Evolutionary conservation across 2,329 filamentous ascomycete species (phyloP).

Genomic region (Alternaria postmessia): DNA sequence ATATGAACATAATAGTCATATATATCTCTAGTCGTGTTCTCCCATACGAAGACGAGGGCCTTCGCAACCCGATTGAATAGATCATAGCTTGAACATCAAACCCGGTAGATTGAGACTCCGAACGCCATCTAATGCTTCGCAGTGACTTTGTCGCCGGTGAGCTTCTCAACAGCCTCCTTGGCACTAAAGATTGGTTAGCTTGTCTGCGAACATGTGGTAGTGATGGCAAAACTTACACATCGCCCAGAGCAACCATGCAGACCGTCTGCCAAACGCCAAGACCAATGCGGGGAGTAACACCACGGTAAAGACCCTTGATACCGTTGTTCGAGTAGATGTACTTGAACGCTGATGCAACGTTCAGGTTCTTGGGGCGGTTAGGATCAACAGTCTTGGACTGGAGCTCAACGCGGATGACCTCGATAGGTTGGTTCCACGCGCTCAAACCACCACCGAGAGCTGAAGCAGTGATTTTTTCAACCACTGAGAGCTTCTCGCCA

Average conservation of each 20-base stretch:
- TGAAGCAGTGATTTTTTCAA: constrained; percentile 89
- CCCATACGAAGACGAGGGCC: constrained; percentile 1
- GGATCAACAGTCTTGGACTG: constrained; percentile 98
- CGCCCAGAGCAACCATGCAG: constrained; percentile 99
- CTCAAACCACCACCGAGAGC: constrained; percentile 90
- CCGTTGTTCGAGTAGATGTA: constrained; percentile 96
- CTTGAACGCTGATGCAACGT: constrained; percentile 78
- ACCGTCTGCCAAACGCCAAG: constrained; percentile 99
- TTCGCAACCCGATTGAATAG: constrained; percentile 7
- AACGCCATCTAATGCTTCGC: constrained; percentile 67
- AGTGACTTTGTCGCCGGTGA: constrained; percentile 69
- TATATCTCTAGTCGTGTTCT: background rate
- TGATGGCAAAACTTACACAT: constrained; percentile 74
- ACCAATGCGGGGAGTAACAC: constrained; percentile 91
- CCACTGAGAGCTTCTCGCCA: constrained; percentile 75
- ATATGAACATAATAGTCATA: background rate
- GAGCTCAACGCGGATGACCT: constrained; percentile 99
- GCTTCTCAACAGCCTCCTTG: constrained; percentile 71
- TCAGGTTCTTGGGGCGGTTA: constrained; percentile 99
- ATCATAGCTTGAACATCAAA: constrained; percentile 9
- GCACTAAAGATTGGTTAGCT: constrained; percentile 58
- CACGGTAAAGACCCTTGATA: constrained; percentile 90
- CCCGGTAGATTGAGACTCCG: constrained; percentile 14
- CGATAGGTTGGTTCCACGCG: constrained; percentile 99
- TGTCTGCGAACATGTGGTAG: background rate